Evolutionary conservation across 352 stramenopile species (phyloP), one percentile per base, ranked within the genome.

Genomic region (Phytophthora pini): DNA sequence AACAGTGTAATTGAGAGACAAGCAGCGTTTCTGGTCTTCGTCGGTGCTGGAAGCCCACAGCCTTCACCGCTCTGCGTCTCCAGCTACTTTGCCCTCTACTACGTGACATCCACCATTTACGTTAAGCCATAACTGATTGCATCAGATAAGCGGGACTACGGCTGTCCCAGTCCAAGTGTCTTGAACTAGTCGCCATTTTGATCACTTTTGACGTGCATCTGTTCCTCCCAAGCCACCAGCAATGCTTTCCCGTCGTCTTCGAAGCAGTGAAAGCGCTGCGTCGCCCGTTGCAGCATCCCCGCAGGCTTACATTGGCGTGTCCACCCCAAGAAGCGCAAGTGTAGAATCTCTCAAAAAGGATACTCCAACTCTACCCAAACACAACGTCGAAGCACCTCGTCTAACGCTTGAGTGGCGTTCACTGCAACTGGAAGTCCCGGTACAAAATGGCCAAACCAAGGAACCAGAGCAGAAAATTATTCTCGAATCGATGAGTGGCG

Each of bases 401-500:
- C 43, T 75, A 34, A 72, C 50, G 7, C 62, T 87, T 12, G 62
- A 85, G 52, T 87, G 77, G 80, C 58, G 39, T 10, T 58, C 76
- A 4, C 56, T 88, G 50, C 58, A 69, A 34, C 58, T 81, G 12
- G 22, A 68, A 24, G 66, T 79, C 12, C 17, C 48, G 2, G 44
- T 85, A n/a, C 74, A 85, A 32, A 82, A 82, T 51, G 43, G 58
- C 1, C 49, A 73, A 20, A 80, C 70, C 20, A 84, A 84, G 17
- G 11, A 60, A 26, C 15, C 65, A 0, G 73, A 82, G 49, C 45
- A 77, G n/a, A 86, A 88, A 61, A 49, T 71, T 12, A 87, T 94
- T 43, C 70, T 94, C 2, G 62, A 77, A 26, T 43, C 71, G 2
- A 67, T 92, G 53, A 80, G 51, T 44, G 84, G 82, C 22, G 54